Conservation (phyloP, 2,329 filamentous ascomycete species). For the Cercospora sojina region DNA sequence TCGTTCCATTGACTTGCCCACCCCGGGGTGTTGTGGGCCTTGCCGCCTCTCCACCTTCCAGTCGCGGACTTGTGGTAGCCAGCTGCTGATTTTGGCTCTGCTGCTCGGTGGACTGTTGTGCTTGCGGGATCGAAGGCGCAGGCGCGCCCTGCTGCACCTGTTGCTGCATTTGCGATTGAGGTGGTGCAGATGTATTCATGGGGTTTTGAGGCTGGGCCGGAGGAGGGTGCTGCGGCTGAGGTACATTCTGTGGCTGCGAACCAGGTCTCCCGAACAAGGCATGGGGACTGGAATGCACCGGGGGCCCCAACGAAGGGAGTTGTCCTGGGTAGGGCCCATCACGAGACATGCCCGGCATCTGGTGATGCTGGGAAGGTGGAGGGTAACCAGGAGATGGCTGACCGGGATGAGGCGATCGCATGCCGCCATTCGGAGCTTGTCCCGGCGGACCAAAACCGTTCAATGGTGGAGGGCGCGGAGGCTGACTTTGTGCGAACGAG, state of each 20-base stretch:
- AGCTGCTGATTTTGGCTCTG: constrained; percentile 11
- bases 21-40: constrained; percentile 32
- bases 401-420: constrained; percentile 40
- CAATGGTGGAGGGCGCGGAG: constrained; percentile 16
- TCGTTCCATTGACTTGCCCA: constrained; percentile 26
- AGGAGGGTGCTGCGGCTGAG: constrained; percentile 21
- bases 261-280: constrained; percentile 20
- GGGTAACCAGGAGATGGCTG: constrained; percentile 30
- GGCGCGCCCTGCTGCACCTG: constrained; percentile 5
- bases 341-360: constrained; percentile 11
- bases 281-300: constrained; percentile 20
- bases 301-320: constrained; percentile 16
- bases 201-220: constrained; percentile 15
- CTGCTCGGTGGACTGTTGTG: constrained; percentile 15
- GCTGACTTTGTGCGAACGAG: constrained; percentile 17
- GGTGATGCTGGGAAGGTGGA: constrained; percentile 24
- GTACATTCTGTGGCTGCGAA: constrained; percentile 17
- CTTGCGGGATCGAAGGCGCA: constrained; percentile 10
- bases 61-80: constrained; percentile 20
- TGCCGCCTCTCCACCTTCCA: constrained; percentile 20
- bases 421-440: constrained; percentile 36
- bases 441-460: constrained; percentile 31
- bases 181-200: constrained; percentile 10
- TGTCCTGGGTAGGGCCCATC: constrained; percentile 18
- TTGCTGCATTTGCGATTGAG: background rate